These are phyloP conservation scores for Hypomontagnella submonticulosa DNA, from an alignment of 495 filamentous ascomycete species.

Conservation along the genomic window DNA sequence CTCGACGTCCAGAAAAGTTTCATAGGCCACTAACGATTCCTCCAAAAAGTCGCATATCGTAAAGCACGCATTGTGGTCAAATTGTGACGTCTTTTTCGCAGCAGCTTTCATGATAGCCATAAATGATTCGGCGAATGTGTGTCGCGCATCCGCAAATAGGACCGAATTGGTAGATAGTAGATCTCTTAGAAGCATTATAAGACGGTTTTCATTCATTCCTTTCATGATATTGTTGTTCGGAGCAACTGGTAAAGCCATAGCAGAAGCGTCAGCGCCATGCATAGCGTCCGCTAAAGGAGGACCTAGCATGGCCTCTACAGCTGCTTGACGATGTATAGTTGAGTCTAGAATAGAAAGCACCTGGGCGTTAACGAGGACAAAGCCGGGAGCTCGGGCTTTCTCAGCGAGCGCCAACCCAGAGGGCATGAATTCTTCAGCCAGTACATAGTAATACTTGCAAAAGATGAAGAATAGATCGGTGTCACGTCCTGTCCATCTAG, in stretches of 20 bases:
- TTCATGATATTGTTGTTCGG: conserved; percentile 72
- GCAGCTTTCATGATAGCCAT: conserved; percentile 75
- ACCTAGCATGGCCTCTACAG: conserved; percentile 62
- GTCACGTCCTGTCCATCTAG: conserved; percentile 88
- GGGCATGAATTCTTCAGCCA: conserved; percentile 84
- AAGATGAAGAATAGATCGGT: conserved; percentile 96
- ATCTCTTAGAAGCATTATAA: conserved; percentile 88
- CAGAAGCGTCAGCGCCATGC: conserved; percentile 75
- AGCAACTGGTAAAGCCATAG: conserved; percentile 72
- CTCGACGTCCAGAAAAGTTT: conserved; percentile 51
- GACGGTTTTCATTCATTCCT: conserved; percentile 90
- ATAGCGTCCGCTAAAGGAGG: conserved; percentile 82
- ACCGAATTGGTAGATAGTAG: conserved; percentile 69
- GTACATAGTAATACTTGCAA: conserved; percentile 86
- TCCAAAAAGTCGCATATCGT: conserved; percentile 93
- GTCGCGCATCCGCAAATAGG: conserved; percentile 58
- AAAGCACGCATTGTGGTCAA: conserved; percentile 90
- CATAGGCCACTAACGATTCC: conserved; percentile 65
- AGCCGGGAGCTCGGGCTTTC: conserved; percentile 79
- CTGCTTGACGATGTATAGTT: conserved; percentile 79
- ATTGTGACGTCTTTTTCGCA: conserved; percentile 80
- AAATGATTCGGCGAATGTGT: conserved; percentile 84
- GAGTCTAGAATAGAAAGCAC: conserved; percentile 83
- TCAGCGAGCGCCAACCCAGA: conserved; percentile 66
- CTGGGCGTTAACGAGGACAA: conserved; percentile 87